These are phyloP conservation scores for Kalmanozyma brasiliensis DNA, from an alignment of 1,284 basidiomycete species.

Conservation along the genomic window DNA sequence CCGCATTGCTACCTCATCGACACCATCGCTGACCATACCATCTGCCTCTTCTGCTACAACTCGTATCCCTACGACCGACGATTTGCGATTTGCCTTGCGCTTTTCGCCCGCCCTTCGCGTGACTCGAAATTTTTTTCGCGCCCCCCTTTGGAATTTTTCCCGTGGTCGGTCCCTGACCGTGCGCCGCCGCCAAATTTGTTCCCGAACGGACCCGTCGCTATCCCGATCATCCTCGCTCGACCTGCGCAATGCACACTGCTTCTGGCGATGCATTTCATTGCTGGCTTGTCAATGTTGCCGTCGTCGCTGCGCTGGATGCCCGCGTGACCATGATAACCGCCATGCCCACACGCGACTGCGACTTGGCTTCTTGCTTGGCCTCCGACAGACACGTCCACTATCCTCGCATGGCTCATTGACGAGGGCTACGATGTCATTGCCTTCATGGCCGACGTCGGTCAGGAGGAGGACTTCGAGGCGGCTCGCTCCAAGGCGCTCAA, in stretches of 20 bases:
- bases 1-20: conserved; percentile 14
- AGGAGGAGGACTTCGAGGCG: conserved; percentile 97
- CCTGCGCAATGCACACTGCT: neutral
- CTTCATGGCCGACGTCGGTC: conserved; percentile 99
- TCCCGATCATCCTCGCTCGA: conserved; percentile 22
- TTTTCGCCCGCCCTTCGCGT: conserved; percentile 17
- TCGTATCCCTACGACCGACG: conserved; percentile 12
- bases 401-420: conserved; percentile 76
- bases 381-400: conserved; percentile 64
- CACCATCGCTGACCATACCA: conserved; percentile 28
- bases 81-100: neutral
- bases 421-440: conserved; percentile 96
- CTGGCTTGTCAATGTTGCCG: conserved; percentile 1
- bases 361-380: neutral
- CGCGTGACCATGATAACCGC: neutral
- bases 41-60: conserved; percentile 10
- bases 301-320: neutral
- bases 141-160: conserved; percentile 12
- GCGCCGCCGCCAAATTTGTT: conserved; percentile 2
- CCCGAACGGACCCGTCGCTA: conserved; percentile 3
- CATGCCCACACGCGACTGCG: neutral
- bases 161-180: neutral
- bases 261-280: neutral
- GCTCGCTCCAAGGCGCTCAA: conserved; percentile 89
- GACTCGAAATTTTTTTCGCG: conserved; percentile 37